Evolutionary conservation across 2,329 filamentous ascomycete species (phyloP), one percentile per base, ranked within the genome.

Genomic region (Lachnellula subtilissima): DNA sequence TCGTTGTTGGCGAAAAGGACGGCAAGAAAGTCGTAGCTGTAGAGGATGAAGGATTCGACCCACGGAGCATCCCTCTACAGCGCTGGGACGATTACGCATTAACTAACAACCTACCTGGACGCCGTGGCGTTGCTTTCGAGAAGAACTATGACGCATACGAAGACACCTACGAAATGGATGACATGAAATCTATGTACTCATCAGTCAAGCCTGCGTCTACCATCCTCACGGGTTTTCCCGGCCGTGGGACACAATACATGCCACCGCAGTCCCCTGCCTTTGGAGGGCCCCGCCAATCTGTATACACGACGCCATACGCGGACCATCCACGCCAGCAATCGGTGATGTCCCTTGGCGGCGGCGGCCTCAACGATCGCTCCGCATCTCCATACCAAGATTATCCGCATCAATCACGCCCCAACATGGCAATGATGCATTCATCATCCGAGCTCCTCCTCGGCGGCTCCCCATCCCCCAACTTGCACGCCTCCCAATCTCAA

Each of bases 81-180:
- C 85, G 91, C 61, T 99, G 94, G 94, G 94, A 99, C 71, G 94
- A 97, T 71, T 99, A 99, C 66, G 94, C 94, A 6, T 71, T 85
- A 39, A 72, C 81, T 58, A 97, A 97, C 76, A 89, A 89, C 65
- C 85, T 99, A 7, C 94, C 94, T 36, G 94, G 94, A 17, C 90
- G 93, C 57, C 91, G 94, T 58, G 92, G 91, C 53, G 81, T 83
- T 32, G 77, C 78, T 52, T 74, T 77, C 39, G 88, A 89, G 72
- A 89, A 91, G 74, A 73, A 76, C 61, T 81, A 81, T 58, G 80
- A 84, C 23, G 82, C 79, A 46, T 92, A 90, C 65, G 83, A 86
- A 42, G 88, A 93, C 60, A 85, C 87, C 61, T 96, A 91, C 68
- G 94, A 99, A 74, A 92, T 97, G 87, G 95, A 99, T 70, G 94